Conservation (phyloP, 2,329 filamentous ascomycete species). For the Sphaerulina vaccinii region DNA sequence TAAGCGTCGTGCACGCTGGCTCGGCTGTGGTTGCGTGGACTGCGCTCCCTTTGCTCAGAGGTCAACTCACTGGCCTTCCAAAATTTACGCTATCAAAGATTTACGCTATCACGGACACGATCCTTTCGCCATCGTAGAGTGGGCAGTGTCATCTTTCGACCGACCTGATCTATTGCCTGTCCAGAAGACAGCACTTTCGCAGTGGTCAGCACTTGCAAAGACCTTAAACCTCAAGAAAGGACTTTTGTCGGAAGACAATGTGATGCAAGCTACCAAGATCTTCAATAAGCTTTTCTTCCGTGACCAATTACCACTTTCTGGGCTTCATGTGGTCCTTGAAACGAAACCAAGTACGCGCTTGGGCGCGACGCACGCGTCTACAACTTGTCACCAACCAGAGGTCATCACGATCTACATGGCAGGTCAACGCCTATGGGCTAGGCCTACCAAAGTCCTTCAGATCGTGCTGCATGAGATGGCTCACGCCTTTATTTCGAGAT, state of each 20-base stretch:
- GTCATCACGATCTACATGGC: conserved; percentile 1
- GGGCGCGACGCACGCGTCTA: conserved; percentile 14
- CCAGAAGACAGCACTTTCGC: not conserved
- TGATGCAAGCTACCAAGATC: conserved; percentile 6
- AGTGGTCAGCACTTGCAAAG: conserved; percentile 1
- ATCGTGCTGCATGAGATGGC: conserved; percentile 17
- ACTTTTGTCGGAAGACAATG: not conserved
- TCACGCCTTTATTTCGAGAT: conserved; percentile 13
- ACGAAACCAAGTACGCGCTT: conserved; percentile 9
- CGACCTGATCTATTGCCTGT: not conserved
- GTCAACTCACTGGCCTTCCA: not conserved
- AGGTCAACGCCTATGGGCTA: not conserved
- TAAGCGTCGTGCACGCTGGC: not conserved
- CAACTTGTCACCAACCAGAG: not conserved
- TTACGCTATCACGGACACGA: conserved; percentile 7
- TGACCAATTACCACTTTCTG: conserved; percentile 14
- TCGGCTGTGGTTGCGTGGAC: conserved; percentile 9
- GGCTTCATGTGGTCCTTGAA: not conserved
- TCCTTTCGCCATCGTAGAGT: conserved; percentile 10
- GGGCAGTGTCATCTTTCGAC: conserved; percentile 7
- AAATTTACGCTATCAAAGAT: conserved; percentile 1
- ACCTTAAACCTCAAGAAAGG: not conserved
- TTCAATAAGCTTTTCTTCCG: conserved; percentile 20
- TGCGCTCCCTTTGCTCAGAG: conserved; percentile 3
- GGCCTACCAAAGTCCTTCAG: not conserved